Base-by-base conservation (phyloP, 139 green algal genomes). In the Tetradesmus obliquus region DNA sequence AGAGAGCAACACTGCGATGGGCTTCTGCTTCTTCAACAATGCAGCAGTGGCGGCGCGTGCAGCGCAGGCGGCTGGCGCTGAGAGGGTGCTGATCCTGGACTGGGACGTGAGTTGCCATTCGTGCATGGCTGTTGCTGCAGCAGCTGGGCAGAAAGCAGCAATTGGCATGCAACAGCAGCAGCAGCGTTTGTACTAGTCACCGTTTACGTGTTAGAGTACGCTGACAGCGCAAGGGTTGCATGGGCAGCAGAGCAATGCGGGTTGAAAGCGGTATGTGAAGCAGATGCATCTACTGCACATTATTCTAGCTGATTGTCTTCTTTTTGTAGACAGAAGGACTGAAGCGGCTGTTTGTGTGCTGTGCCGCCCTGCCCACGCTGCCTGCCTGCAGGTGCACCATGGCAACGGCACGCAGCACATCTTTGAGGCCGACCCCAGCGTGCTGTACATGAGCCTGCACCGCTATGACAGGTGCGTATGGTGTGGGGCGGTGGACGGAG, bases 21-120 rank as follows among this genome's bases (percentile, higher is more conserved):
- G 97, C 66, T 99, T 99, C 93, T 99, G 97, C 95, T 98, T 98
- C 90, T 98, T 96, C 96, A 98, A 99, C 95, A 97, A 95, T 79
- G 93, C 93, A 22, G 94, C 93, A 12, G 93, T 96, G 57, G 94
- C 96, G n/a, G 96, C 95, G 19, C 86, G 94, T 3, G 95, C 94
- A 20, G 95, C 95, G 1, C 94, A 95, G 80, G 51, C 74, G 32
- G 87, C 85, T 4, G 91, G 90, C 22, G 94, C 93, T 2, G 82
- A 94, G 84, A 91, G 94, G 0, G 95, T 98, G 66, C 79, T 99
- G 69, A 96, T 98, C 71, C 84, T 98, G 69, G 96, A 98, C 93
- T 98, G 94, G 95, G 95, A 96, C 90, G 92, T 95, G 58, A 91
- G 95, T 87, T 91, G 95, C 83, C 93, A 89, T 84, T 32, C 58